Conservation (phyloP, 164 flowering plant species). For the Magnolia officinalis region DNA sequence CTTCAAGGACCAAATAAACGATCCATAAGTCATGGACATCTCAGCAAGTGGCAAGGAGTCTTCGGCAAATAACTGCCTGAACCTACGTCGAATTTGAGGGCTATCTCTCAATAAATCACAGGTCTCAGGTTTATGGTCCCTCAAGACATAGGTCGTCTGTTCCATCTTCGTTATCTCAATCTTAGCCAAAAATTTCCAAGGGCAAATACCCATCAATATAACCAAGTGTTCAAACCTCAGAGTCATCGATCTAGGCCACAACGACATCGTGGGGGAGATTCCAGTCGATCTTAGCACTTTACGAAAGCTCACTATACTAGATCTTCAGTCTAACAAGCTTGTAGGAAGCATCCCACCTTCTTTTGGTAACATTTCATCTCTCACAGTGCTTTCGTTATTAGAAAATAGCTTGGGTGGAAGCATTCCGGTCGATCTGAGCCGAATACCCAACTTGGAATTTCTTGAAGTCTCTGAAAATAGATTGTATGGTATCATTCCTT, state of each 20-base stretch:
- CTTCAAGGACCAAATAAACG: neutral
- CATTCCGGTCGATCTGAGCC: neutral
- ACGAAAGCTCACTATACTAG: neutral
- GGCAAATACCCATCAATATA: slow-evolving; percentile 11
- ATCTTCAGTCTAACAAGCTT: neutral
- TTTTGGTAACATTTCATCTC: neutral
- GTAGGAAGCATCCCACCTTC: neutral
- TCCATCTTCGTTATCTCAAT: neutral
- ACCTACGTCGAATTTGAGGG: neutral
- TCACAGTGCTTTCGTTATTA: neutral
- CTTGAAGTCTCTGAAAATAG: neutral
- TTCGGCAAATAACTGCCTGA: neutral
- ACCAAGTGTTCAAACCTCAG: slow-evolving; percentile 4
- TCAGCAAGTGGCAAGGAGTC: slow-evolving; percentile 16
- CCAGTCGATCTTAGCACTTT: neutral
- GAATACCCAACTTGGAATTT: neutral
- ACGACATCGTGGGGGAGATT: slow-evolving; percentile 6
- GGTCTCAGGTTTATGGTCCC: too few relatives aligned
- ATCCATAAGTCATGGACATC: too few relatives aligned
- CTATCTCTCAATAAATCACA: slow-evolving; percentile 7
- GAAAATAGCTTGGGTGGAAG: neutral
- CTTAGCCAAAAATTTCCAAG: slow-evolving; percentile 2
- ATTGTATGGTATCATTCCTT: slow-evolving; percentile 1
- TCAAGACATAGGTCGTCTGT: slow-evolving; percentile 11
- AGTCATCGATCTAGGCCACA: neutral